A percentile compares a stretch with the other conserved stretches of the same genome.
phyloP scores from a whole-genome alignment of 192 early-diverging fungal species.

The Coemansia sp. region DNA sequence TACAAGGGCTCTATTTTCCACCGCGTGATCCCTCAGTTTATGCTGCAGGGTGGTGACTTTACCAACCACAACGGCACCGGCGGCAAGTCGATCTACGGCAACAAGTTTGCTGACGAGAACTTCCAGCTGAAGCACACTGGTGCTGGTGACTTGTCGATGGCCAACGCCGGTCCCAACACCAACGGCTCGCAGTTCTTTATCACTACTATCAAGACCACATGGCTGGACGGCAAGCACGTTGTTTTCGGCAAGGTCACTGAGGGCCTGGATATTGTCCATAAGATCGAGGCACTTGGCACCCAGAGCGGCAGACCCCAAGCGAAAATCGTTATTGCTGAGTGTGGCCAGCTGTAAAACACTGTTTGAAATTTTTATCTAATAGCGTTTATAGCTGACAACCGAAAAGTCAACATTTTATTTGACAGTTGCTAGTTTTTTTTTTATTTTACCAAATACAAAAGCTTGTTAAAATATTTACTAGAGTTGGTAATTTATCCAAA shows the following conservation, averaged over 20 bases:
- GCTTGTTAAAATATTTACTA: too few species aligned
- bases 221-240: constrained; percentile 78
- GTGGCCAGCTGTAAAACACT: constrained; percentile 62
- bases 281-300: constrained; percentile 68
- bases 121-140: constrained; percentile 69
- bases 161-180: constrained; percentile 75
- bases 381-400: constrained; percentile 5
- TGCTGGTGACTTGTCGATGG: constrained; percentile 77
- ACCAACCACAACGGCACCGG: constrained; percentile 78
- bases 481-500: too few species aligned
- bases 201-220: constrained; percentile 67
- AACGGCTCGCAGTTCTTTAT: constrained; percentile 88
- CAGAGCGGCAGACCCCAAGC: constrained; percentile 60
- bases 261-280: constrained; percentile 79
- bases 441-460: too few species aligned
- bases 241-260: constrained; percentile 77
- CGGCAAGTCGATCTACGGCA: constrained; percentile 82
- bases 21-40: constrained; percentile 84
- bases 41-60: constrained; percentile 92
- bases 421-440: too few species aligned
- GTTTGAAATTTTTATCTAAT: not conserved
- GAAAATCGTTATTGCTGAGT: constrained; percentile 63
- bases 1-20: constrained; percentile 90
- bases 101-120: constrained; percentile 79
- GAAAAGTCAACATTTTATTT: too few species aligned